phyloP scores from a whole-genome alignment of 2,329 filamentous ascomycete species.

The Aspergillus hiratsukae region DNA sequence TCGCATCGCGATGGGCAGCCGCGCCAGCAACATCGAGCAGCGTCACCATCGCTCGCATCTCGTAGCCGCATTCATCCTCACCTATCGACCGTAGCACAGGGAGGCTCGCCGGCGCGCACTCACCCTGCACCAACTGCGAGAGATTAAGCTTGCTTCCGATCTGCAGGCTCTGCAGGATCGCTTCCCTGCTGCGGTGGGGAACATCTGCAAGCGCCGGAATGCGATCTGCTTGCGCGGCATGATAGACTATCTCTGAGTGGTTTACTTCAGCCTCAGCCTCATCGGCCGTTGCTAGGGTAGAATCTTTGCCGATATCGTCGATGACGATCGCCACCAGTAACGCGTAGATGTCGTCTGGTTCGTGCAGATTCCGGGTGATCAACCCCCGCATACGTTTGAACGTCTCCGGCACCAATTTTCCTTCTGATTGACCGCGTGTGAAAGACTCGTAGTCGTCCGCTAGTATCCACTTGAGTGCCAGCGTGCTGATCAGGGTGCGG shows the following conservation, averaged over 20 bases:
- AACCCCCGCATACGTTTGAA: constrained; percentile 27
- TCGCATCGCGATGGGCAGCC: constrained; percentile 31
- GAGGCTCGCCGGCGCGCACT: constrained; percentile 31
- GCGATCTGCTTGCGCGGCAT: constrained; percentile 24
- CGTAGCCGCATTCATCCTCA: constrained; percentile 25
- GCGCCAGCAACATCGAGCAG: constrained; percentile 38
- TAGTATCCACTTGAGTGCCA: constrained; percentile 35
- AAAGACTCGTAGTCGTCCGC: constrained; percentile 33
- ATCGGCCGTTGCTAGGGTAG: constrained; percentile 24
- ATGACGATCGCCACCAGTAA: constrained; percentile 33
- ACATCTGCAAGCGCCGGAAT: constrained; percentile 27
- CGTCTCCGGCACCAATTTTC: constrained; percentile 21
- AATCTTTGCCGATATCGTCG: constrained; percentile 39
- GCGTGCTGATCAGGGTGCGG: constrained; percentile 35
- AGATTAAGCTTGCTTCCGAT: constrained; percentile 37
- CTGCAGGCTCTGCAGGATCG: constrained; percentile 31
- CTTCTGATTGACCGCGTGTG: constrained; percentile 21
- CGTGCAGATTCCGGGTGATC: constrained; percentile 15
- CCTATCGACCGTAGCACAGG: constrained; percentile 21
- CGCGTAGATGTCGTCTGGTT: constrained; percentile 21
- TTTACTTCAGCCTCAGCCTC: constrained; percentile 12
- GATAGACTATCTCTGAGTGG: constrained; percentile 31
- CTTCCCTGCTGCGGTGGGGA: constrained; percentile 8
- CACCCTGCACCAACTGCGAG: constrained; percentile 37
- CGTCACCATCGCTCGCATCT: constrained; percentile 35